phyloP scores from a whole-genome alignment of 2,329 filamentous ascomycete species.

The Sclerotinia trifoliorum region DNA sequence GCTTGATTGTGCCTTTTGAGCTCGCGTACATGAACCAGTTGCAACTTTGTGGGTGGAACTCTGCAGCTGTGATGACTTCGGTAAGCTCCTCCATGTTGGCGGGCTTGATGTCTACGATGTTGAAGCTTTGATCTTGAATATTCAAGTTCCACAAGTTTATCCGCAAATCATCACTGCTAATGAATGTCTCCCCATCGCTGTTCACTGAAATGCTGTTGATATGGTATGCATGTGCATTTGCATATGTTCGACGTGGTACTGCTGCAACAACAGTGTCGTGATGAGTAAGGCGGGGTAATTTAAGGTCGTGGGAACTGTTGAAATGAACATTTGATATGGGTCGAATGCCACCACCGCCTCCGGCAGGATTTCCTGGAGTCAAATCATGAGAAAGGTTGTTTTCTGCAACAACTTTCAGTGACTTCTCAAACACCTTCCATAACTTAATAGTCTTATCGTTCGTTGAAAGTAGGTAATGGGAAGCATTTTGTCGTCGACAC shows the following conservation, averaged over 20 bases:
- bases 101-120: slow-evolving; percentile 99
- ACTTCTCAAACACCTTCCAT: slow-evolving; percentile 99
- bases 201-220: slow-evolving; percentile 99
- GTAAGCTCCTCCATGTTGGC: slow-evolving; percentile 99
- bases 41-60: slow-evolving; percentile 95
- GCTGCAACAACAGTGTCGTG: slow-evolving; percentile 98
- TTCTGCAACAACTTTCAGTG: slow-evolving; percentile 96
- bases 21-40: slow-evolving; percentile 99
- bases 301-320: slow-evolving; percentile 77
- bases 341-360: slow-evolving; percentile 75
- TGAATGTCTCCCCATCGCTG: slow-evolving; percentile 98
- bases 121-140: slow-evolving; percentile 99
- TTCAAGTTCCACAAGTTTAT: slow-evolving; percentile 99
- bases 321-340: slow-evolving; percentile 72
- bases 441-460: slow-evolving; percentile 99
- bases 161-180: slow-evolving; percentile 94
- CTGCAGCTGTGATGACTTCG: slow-evolving; percentile 96
- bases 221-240: slow-evolving; percentile 97
- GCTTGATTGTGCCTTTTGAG: slow-evolving; percentile 97
- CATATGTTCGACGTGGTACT: slow-evolving; percentile 92
- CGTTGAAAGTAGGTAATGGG: slow-evolving; percentile 95
- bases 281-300: slow-evolving; percentile 92
- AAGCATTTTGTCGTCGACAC: slow-evolving; percentile 97
- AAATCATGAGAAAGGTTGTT: slow-evolving; percentile 96
- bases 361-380: slow-evolving; percentile 68